A percentile compares a stretch with the other conserved stretches of the same genome.
Conservation (phyloP, 2,329 filamentous ascomycete species). For the Colletotrichum sp. region DNA sequence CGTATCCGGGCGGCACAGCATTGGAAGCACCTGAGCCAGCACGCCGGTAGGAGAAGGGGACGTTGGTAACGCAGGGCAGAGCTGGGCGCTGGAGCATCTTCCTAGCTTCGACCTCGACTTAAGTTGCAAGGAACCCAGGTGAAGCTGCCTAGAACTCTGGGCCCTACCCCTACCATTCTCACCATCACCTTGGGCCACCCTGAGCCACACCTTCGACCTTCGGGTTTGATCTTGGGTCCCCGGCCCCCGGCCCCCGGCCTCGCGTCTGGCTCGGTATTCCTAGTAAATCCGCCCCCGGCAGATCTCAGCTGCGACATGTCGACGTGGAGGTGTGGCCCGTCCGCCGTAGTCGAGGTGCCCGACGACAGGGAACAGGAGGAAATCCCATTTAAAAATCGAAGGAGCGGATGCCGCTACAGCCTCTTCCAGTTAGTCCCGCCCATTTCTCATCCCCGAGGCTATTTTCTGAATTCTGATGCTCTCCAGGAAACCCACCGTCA, state of each 20-base stretch:
- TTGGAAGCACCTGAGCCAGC: neutral
- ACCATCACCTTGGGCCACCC: neutral
- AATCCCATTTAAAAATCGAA: conserved; percentile 16
- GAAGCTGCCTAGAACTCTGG: conserved; percentile 1
- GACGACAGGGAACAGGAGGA: conserved; percentile 3
- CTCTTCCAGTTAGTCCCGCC: neutral
- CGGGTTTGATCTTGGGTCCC: neutral
- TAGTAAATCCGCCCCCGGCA: conserved; percentile 19
- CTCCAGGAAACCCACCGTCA: conserved; percentile 6
- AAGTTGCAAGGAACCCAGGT: neutral
- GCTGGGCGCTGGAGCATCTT: neutral
- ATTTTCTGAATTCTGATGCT: conserved; percentile 5
- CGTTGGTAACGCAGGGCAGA: neutral
- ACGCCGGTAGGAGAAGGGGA: neutral
- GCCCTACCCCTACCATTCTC: neutral
- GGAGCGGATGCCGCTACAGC: conserved; percentile 8
- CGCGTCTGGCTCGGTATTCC: conserved; percentile 18
- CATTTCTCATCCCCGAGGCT: conserved; percentile 4
- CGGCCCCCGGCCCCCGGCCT: neutral
- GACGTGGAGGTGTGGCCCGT: conserved; percentile 4
- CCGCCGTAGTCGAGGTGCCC: conserved; percentile 2
- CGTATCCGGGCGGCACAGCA: neutral
- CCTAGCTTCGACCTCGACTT: neutral
- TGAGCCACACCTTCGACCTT: neutral
- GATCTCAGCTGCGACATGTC: conserved; percentile 14